Base-by-base conservation (phyloP, 257 asterid genomes). In the Phtheirospermum japonicum region DNA sequence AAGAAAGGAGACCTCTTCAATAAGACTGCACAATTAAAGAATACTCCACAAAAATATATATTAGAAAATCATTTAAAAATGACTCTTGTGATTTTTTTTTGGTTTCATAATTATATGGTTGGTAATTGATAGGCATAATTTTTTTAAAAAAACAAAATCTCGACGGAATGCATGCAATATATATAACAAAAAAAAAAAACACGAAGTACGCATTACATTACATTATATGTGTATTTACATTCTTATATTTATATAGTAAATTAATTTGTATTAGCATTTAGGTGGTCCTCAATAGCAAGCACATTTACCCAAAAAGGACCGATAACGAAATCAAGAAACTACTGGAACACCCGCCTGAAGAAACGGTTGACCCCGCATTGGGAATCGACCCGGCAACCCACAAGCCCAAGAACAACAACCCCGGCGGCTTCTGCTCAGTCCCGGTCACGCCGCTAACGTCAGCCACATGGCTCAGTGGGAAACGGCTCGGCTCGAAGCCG, bases 381-480 rank as follows among this genome's bases (percentile, higher is more conserved):
- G 81, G 81, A 2, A 72, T 76, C 23, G 81, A 76, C 36, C 81
- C 81, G 4, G 20, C 26, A 13, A 76, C 81, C 31, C 81, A 76
- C 26, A 76, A 64, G 61, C 72, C 77, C 13, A 71, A 64, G 40
- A 58, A 13, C 64, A 59, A 57, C 4, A 23, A 3, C 3, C 45
- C 30, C 36, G 59, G 26, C 0, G 60, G 68, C 4, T 7, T n/a
- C 71, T 42, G 31, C 49, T 63, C 54, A 66, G 49, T 42, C 49
- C 8, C 49, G 49, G 49, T 6, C 49, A 42, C 26, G 18, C 63
- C 2, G 74, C 77, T 20, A 68, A 76, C 40, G 53, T 71, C 13
- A 76, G 66, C 81, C 81, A 76, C 77, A 71, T 76, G 75, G 81
- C 81, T 0, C 81, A 76, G 12, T 76, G 81, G 81, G 81, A 76